Evolutionary conservation across 1,139 yeast genomes (phyloP).

Genomic region (Debaryomyces sp.): DNA sequence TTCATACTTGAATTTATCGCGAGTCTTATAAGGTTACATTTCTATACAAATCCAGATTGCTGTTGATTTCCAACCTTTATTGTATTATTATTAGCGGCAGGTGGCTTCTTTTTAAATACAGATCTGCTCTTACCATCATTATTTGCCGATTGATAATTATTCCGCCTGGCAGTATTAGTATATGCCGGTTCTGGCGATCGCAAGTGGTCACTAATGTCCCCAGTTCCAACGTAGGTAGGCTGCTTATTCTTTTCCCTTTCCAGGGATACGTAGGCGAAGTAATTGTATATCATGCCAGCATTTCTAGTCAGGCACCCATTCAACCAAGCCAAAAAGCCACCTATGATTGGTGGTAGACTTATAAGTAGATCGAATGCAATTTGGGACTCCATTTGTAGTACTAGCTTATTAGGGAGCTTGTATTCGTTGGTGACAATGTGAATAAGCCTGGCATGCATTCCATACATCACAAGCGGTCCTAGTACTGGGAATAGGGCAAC

Average conservation of each 20-base stretch:
- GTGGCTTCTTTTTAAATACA: not conserved
- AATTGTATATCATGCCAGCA: slow-evolving; percentile 71
- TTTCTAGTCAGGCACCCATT: slow-evolving; percentile 88
- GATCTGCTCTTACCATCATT: not conserved
- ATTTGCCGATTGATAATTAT: not conserved
- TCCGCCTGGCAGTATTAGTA: not conserved
- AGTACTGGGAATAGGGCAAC: slow-evolving; percentile 68
- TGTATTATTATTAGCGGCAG: not conserved
- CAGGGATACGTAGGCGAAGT: slow-evolving; percentile 40
- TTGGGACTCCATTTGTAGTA: slow-evolving; percentile 73
- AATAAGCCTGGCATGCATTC: slow-evolving; percentile 68
- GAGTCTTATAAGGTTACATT: not conserved
- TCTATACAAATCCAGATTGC: slow-evolving; percentile 32
- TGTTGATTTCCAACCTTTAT: slow-evolving; percentile 24
- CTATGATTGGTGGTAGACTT: slow-evolving; percentile 77
- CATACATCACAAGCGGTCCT: slow-evolving; percentile 83
- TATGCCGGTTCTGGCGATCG: slow-evolving; percentile 7
- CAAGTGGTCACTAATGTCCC: slow-evolving; percentile 14
- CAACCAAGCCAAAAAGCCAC: slow-evolving; percentile 76
- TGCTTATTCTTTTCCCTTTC: slow-evolving; percentile 27
- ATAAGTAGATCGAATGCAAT: slow-evolving; percentile 72
- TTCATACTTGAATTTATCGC: not conserved
- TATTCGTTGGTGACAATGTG: slow-evolving; percentile 56
- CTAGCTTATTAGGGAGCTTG: slow-evolving; percentile 58
- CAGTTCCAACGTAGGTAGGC: slow-evolving; percentile 26